phyloP scores from a whole-genome alignment of 129 eudicot species.

The Flaveria brownii region DNA sequence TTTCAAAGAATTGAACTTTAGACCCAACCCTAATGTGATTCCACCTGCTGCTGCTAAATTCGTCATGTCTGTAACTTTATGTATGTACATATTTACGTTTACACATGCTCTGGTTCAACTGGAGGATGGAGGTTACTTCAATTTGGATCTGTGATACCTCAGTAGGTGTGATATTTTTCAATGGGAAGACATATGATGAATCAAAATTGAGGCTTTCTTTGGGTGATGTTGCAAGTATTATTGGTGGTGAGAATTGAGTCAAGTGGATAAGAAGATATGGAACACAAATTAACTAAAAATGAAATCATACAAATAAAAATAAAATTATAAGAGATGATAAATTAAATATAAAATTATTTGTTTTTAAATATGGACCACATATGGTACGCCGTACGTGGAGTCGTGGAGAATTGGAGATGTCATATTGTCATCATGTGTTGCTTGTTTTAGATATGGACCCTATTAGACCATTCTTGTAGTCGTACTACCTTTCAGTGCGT shows the following conservation, averaged over 20 bases:
- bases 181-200: constrained; percentile 19
- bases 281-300: too few relatives aligned
- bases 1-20: constrained; percentile 43
- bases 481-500: too few relatives aligned
- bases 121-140: constrained; percentile 22
- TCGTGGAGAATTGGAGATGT: too few relatives aligned
- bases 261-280: constrained; percentile 37
- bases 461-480: too few relatives aligned
- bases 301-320: too few relatives aligned
- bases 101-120: constrained; percentile 23
- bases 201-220: neutral
- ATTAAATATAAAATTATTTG: too few relatives aligned
- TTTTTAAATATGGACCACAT: constrained; percentile 38
- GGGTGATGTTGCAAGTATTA: constrained; percentile 54
- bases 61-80: constrained; percentile 49
- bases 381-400: constrained; percentile 36
- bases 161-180: neutral
- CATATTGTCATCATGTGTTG: constrained; percentile 17
- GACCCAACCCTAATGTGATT: constrained; percentile 41
- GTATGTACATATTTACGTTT: constrained; percentile 26
- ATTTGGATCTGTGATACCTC: constrained; percentile 17
- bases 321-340: too few relatives aligned
- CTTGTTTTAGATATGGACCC: too few relatives aligned
- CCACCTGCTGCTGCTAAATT: constrained; percentile 48
- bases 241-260: constrained; percentile 53